phyloP scores from a whole-genome alignment of 2,329 filamentous ascomycete species.

The Venturia carpophila region DNA sequence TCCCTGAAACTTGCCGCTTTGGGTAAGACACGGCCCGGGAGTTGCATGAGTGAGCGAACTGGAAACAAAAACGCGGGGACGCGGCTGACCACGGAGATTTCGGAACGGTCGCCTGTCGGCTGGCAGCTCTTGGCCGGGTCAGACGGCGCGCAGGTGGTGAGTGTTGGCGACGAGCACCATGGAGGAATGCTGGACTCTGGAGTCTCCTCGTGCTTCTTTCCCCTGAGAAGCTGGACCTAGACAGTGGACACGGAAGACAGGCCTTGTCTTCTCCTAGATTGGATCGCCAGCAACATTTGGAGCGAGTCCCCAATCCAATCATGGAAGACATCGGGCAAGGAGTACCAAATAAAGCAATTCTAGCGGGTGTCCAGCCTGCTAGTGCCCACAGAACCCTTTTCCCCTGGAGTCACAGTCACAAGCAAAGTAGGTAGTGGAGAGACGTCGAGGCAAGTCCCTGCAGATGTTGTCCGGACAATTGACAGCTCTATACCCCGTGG shows the following conservation, averaged over 20 bases:
- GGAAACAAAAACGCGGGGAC: background rate
- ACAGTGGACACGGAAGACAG: background rate
- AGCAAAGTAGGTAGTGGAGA: background rate
- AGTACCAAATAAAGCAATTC: too few species aligned
- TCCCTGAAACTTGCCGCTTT: background rate
- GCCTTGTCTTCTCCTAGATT: background rate
- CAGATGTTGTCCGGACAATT: conserved; percentile 11
- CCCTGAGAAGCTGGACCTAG: background rate
- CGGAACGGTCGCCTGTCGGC: background rate
- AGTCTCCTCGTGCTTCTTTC: background rate
- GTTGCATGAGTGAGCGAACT: background rate
- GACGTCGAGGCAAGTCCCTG: background rate
- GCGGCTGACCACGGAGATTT: background rate
- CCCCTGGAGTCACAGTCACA: background rate
- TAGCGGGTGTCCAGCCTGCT: background rate
- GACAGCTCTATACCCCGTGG: background rate
- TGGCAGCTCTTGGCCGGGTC: background rate
- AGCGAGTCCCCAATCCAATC: background rate
- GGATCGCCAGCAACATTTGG: background rate
- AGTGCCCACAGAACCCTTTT: background rate
- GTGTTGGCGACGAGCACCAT: background rate
- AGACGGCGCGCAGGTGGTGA: background rate
- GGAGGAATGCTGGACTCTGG: background rate
- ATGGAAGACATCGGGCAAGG: background rate
- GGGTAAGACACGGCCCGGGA: background rate